Conservation (phyloP, 805 yeast genomes). For the Debaryomyces maramus region DNA sequence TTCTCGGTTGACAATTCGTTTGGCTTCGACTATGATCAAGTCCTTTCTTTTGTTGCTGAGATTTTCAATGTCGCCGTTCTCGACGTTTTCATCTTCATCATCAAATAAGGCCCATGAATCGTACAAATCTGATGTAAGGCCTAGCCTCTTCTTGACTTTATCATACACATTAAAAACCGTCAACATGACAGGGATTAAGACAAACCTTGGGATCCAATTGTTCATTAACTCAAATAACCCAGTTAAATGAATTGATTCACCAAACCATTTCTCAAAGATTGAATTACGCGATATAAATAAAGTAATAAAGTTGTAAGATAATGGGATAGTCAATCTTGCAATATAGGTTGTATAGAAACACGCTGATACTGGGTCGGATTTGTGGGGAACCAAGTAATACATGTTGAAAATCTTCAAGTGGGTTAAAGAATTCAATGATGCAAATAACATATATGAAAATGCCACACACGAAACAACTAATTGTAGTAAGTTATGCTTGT, state of each 20-base stretch:
- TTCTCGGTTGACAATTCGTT: slow-evolving; percentile 39
- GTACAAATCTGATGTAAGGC: slow-evolving; percentile 37
- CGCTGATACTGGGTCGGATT: slow-evolving; percentile 73
- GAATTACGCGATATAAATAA: slow-evolving; percentile 53
- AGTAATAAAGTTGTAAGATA: slow-evolving; percentile 75
- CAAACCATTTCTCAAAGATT: slow-evolving; percentile 70
- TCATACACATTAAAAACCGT: slow-evolving; percentile 70
- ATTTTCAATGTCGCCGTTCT: slow-evolving; percentile 15
- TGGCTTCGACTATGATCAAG: slow-evolving; percentile 42
- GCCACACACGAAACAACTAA: slow-evolving; percentile 42
- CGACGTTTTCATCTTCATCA: slow-evolving; percentile 23
- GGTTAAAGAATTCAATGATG: slow-evolving; percentile 65
- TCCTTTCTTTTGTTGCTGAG: slow-evolving; percentile 29
- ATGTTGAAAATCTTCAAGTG: slow-evolving; percentile 69
- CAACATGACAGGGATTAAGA: slow-evolving; percentile 66
- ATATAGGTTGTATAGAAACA: slow-evolving; percentile 79
- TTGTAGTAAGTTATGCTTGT: slow-evolving; percentile 26
- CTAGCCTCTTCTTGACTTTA: slow-evolving; percentile 44
- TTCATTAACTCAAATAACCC: slow-evolving; percentile 72
- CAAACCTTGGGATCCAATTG: slow-evolving; percentile 72
- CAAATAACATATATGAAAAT: slow-evolving; percentile 66
- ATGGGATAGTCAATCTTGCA: slow-evolving; percentile 78
- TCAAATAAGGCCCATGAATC: slow-evolving; percentile 42
- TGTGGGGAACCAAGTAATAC: slow-evolving; percentile 69
- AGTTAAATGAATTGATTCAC: slow-evolving; percentile 71